Evolutionary conservation across 495 filamentous ascomycete species (phyloP).

Genomic region (Neurospora africana): DNA sequence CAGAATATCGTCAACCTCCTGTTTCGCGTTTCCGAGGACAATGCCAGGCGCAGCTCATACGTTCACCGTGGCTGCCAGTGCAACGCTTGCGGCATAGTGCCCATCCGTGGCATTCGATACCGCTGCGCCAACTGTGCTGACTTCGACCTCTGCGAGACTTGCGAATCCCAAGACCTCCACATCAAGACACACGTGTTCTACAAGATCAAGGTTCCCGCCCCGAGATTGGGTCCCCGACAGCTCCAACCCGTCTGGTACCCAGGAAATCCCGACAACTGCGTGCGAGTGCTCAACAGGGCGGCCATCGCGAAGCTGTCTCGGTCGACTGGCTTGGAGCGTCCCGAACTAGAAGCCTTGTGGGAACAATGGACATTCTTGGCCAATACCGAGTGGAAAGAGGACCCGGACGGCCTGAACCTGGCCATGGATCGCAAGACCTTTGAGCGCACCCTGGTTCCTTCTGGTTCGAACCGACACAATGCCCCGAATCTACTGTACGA

Average conservation of each 20-base stretch:
- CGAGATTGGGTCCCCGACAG: constrained; percentile 41
- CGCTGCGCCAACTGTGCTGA: constrained; percentile 87
- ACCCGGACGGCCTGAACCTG: constrained; percentile 63
- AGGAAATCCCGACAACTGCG: constrained; percentile 59
- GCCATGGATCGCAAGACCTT: constrained; percentile 90
- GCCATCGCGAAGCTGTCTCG: constrained; percentile 55
- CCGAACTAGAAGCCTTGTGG: constrained; percentile 85
- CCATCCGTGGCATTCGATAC: constrained; percentile 86
- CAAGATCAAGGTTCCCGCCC: constrained; percentile 52
- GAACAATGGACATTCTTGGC: constrained; percentile 94
- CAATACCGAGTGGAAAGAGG: constrained; percentile 70
- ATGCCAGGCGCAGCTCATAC: constrained; percentile 71
- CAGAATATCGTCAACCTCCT: constrained; percentile 64
- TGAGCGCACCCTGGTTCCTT: constrained; percentile 78
- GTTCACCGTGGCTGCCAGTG: constrained; percentile 91
- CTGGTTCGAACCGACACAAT: constrained; percentile 60
- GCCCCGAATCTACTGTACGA: constrained; percentile 87
- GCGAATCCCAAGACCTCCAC: constrained; percentile 76
- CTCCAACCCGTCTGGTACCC: constrained; percentile 81
- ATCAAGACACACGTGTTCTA: constrained; percentile 92
- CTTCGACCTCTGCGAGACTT: constrained; percentile 83
- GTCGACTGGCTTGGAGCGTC: constrained; percentile 66
- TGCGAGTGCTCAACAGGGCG: constrained; percentile 50
- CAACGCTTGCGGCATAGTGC: constrained; percentile 72
- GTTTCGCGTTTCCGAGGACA: constrained; percentile 74